Conservation (phyloP, 2,329 filamentous ascomycete genomes). For the Penicillium fuscoglaucum region DNA sequence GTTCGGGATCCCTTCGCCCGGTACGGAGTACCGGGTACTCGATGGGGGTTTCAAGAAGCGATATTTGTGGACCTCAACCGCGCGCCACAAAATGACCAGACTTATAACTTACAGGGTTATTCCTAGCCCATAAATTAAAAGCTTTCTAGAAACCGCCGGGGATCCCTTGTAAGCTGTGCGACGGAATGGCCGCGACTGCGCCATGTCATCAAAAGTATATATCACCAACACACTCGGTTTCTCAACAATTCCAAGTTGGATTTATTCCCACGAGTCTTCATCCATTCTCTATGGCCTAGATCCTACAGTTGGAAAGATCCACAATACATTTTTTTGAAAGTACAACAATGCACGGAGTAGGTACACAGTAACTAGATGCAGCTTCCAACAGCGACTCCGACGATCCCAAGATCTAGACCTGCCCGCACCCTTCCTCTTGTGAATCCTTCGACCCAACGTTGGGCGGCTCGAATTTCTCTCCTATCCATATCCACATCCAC, state of each 20-base stretch:
- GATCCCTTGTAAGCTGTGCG: background rate
- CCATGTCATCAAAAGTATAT: background rate
- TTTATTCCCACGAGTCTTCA: background rate
- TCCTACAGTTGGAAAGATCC: background rate
- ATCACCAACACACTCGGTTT: background rate
- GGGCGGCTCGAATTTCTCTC: background rate
- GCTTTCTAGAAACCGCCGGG: background rate
- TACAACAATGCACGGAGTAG: background rate
- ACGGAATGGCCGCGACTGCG: background rate
- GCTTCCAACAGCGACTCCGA: background rate
- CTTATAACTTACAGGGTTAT: background rate
- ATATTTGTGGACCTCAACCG: background rate
- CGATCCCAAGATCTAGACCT: background rate
- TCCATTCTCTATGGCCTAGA: background rate
- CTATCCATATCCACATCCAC: background rate
- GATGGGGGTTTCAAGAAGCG: slow-evolving; percentile 1
- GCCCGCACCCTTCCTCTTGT: background rate
- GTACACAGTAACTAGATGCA: background rate
- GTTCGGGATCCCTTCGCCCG: background rate
- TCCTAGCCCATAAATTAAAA: background rate
- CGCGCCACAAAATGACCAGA: background rate
- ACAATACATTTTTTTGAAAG: too few relatives aligned
- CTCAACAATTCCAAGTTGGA: background rate
- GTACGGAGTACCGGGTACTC: too few relatives aligned
- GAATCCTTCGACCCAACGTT: background rate